Conservation (phyloP, 352 stramenopile genomes). For the Phytophthora macrochlamydospora region DNA sequence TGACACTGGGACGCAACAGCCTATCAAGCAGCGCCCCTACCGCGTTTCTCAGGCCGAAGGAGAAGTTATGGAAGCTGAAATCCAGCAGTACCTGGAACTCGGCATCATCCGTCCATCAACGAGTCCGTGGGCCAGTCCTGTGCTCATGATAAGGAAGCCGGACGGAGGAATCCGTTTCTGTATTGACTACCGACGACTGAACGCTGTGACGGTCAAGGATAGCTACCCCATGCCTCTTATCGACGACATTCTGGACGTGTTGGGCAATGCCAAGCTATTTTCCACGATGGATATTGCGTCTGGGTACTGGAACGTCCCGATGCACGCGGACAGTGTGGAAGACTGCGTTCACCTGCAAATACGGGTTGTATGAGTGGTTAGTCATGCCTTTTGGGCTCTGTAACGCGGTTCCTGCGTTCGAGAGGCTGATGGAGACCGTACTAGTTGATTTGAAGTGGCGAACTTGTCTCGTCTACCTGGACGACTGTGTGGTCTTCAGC, state of each 20-base stretch:
- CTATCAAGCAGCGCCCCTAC: too few relatives aligned
- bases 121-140: too few relatives aligned
- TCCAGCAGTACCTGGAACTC: too few relatives aligned
- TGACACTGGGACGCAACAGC: too few relatives aligned
- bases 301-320: constrained; percentile 2
- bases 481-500: constrained; percentile 8
- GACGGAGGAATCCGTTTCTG: too few relatives aligned
- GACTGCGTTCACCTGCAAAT: constrained; percentile 9
- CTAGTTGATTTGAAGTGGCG: constrained; percentile 5
- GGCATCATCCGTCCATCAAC: too few relatives aligned
- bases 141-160: too few relatives aligned
- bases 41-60: too few relatives aligned
- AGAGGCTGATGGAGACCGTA: constrained; percentile 6
- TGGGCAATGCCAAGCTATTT: not conserved
- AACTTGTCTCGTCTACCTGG: constrained; percentile 5
- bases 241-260: constrained; percentile 3
- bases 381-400: constrained; percentile 4
- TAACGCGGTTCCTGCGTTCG: constrained; percentile 3
- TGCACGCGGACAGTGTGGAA: constrained; percentile 4
- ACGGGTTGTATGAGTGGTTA: not conserved
- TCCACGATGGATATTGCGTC: constrained; percentile 2
- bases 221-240: constrained; percentile 4
- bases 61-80: too few relatives aligned
- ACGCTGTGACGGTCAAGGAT: constrained; percentile 6
- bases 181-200: too few relatives aligned